These are phyloP conservation scores for Ophiocordyceps unilateralis DNA, from an alignment of 2,329 filamentous ascomycete species.

Conservation along the genomic window DNA sequence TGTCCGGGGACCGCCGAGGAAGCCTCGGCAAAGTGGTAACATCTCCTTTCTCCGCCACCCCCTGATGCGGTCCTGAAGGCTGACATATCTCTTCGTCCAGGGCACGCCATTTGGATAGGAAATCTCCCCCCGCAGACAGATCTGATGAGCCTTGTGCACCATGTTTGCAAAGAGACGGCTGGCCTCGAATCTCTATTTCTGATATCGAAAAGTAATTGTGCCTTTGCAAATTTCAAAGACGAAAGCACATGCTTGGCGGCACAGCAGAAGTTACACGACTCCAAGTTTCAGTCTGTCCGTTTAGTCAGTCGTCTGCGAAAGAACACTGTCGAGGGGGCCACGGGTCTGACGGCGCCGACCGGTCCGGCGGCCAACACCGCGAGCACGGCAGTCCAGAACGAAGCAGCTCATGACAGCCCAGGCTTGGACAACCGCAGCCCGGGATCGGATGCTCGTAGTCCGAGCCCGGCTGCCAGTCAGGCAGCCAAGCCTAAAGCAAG, in stretches of 20 bases:
- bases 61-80: not conserved
- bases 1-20: conserved; percentile 18
- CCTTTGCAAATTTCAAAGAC: conserved; percentile 86
- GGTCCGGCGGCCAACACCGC: conserved; percentile 30
- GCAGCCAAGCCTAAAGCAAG: not conserved
- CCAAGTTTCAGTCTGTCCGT: conserved; percentile 68
- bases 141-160: conserved; percentile 71
- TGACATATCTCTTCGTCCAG: conserved; percentile 18
- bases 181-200: conserved; percentile 81
- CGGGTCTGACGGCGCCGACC: conserved; percentile 33
- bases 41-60: not conserved
- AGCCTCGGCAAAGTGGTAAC: conserved; percentile 43
- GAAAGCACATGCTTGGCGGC: conserved; percentile 60
- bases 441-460: not conserved
- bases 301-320: conserved; percentile 70
- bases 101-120: conserved; percentile 89
- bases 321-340: conserved; percentile 26
- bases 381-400: conserved; percentile 3
- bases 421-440: not conserved
- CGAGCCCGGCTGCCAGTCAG: conserved; percentile 2
- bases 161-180: conserved; percentile 66
- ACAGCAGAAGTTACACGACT: conserved; percentile 76
- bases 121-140: conserved; percentile 76
- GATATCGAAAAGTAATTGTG: conserved; percentile 94
- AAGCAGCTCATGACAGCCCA: conserved; percentile 3